Evolutionary conservation across 2,329 filamentous ascomycete species (phyloP).

Genomic region (Stachybotrys chlorohalonatus): DNA sequence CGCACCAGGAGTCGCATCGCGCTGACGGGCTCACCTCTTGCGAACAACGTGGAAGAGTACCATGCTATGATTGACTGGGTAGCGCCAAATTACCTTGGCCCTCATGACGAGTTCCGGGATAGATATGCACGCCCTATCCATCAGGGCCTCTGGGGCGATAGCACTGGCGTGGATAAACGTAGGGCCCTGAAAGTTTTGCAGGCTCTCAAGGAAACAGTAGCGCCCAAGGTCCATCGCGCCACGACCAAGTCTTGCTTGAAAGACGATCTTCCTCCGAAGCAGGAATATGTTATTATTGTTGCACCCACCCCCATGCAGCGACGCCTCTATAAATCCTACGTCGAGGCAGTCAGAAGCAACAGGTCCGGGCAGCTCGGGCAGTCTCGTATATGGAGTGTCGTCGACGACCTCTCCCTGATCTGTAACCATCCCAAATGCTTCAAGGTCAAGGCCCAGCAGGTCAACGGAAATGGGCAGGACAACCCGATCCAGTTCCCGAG

Average conservation of each 20-base stretch:
- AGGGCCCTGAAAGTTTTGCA: conserved; percentile 57
- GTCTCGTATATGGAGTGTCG: too few relatives aligned
- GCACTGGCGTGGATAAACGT: conserved; percentile 43
- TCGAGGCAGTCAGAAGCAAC: conserved; percentile 13
- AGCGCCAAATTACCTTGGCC: conserved; percentile 67
- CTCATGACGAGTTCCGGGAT: conserved; percentile 54
- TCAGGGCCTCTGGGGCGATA: conserved; percentile 60
- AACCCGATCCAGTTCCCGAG: conserved; percentile 12
- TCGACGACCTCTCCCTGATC: conserved; percentile 33
- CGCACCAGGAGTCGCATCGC: conserved; percentile 65
- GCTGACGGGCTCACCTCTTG: conserved; percentile 76
- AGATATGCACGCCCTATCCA: conserved; percentile 69
- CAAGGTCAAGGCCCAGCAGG: conserved; percentile 18
- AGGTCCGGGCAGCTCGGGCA: too few relatives aligned
- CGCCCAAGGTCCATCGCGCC: conserved; percentile 68
- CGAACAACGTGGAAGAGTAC: conserved; percentile 79
- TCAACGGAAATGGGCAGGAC: conserved; percentile 2
- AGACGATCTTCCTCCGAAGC: conserved; percentile 62
- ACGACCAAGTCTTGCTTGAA: conserved; percentile 57
- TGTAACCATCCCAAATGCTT: conserved; percentile 45
- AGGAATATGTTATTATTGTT: conserved; percentile 72
- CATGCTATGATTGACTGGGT: conserved; percentile 85
- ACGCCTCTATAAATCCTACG: conserved; percentile 47
- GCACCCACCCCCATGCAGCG: conserved; percentile 59
- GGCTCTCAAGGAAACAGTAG: conserved; percentile 62